Evolutionary conservation across 108 stramenopile species (phyloP).

Genomic region (Mediolabrus comicus): DNA sequence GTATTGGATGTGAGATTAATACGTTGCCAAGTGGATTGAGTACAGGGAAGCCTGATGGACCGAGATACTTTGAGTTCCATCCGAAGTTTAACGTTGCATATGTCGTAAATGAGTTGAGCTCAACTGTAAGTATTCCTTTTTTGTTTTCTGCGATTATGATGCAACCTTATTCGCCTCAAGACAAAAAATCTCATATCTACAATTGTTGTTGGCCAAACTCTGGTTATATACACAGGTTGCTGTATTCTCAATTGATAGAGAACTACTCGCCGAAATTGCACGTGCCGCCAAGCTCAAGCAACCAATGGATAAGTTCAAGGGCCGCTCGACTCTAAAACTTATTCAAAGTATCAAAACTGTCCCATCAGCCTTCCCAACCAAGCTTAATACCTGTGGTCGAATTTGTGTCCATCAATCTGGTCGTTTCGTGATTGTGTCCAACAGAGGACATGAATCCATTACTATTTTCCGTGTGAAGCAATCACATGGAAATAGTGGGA

Average conservation of each 20-base stretch:
- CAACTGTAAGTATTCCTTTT: conserved; percentile 63
- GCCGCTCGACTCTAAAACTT: conserved; percentile 72
- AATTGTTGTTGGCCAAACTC: no score
- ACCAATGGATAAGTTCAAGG: conserved; percentile 69
- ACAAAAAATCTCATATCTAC: no score
- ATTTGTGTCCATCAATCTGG: conserved; percentile 89
- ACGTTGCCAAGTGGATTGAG: conserved; percentile 76
- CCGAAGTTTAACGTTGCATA: conserved; percentile 83
- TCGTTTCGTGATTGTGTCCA: conserved; percentile 89
- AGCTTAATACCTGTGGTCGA: conserved; percentile 93
- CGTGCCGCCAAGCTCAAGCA: conserved; percentile 56
- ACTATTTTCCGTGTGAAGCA: conserved; percentile 80
- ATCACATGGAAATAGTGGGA: conserved; percentile 28
- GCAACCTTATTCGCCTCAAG: neutral
- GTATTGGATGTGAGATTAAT: conserved; percentile 68
- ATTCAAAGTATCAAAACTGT: conserved; percentile 90
- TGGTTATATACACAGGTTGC: conserved; percentile 55
- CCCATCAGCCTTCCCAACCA: conserved; percentile 83
- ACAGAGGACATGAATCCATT: conserved; percentile 94
- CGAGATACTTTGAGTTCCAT: conserved; percentile 90
- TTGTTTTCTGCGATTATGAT: neutral
- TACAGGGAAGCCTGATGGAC: conserved; percentile 88
- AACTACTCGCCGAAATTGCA: conserved; percentile 68
- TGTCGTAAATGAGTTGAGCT: conserved; percentile 90
- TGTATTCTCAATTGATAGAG: conserved; percentile 81